Evolutionary conservation across 1,284 basidiomycete genomes (phyloP), one percentile per base, ranked within the genome.

Genomic region (Tetrapyrgos nigripes): DNA sequence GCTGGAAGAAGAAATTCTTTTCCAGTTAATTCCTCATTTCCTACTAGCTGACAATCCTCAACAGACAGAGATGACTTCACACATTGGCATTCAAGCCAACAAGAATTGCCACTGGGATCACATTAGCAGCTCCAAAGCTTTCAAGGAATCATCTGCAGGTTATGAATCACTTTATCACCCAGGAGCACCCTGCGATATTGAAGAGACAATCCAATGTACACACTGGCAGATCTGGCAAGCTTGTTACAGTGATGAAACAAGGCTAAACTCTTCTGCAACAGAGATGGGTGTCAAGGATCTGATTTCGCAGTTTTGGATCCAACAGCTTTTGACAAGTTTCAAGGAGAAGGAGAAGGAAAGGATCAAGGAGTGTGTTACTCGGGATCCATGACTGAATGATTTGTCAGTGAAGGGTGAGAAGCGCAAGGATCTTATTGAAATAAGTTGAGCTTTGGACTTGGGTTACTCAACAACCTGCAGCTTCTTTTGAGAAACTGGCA

Each of bases 241-340:
- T 3, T 58, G 47, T n/a, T 24, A 40, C 10, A 68, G 72, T 17
- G 58, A 64, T 33, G 45, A 51, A n/a, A n/a, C 51, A 14, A 37
- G 6, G 0, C 5, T 40, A 11, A 62, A 69, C 9, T 52, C 61
- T 4, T 26, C 49, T 1, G 24, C 61, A 5, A 67, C 69, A 40
- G 59, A 43, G 4, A 66, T 67, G 1, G 72, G 72, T 3, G 62
- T 73, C 5, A 74, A 74, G 50, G 73, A 75, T 55, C 59, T 53
- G 17, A 59, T 67, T 24, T 58, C 72, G 0, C 57, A 67, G 50
- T 49, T 62, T 50, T 74, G 69, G 68, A 73, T 74, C 24, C 44
- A 66, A 11, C 40, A 51, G 3, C 47, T 73, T 3, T 50, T 73
- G 11, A 26, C 19, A 1, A 57, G 56, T 19, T 65, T 63, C 10